Evolutionary conservation across 139 green algal species (phyloP).

Genomic region (Diplosphaera chodatii): DNA sequence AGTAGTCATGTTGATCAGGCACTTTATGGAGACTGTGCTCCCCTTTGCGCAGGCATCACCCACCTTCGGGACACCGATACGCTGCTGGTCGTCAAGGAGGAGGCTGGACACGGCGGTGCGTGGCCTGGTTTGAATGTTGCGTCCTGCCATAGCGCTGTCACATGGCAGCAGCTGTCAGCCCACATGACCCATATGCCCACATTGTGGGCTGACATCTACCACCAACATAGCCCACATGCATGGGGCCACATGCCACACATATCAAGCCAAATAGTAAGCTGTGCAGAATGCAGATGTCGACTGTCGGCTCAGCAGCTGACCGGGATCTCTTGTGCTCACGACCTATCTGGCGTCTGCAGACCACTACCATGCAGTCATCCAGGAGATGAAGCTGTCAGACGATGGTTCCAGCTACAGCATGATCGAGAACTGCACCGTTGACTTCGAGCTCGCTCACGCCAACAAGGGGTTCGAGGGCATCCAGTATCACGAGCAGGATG

Average conservation of each 20-base stretch:
- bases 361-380: conserved; percentile 5
- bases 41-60: conserved; percentile 19
- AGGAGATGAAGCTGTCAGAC: conserved; percentile 3
- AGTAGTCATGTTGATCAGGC: no score
- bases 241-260: no score
- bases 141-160: no score
- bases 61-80: conserved; percentile 28
- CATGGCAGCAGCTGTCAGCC: no score
- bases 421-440: conserved; percentile 14
- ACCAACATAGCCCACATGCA: no score
- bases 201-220: no score
- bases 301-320: not conserved
- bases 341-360: no score
- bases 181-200: no score
- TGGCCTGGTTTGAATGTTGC: not conserved
- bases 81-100: conserved; percentile 36
- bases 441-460: conserved; percentile 25
- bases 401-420: conserved; percentile 14
- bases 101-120: not conserved
- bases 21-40: no score
- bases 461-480: conserved; percentile 35
- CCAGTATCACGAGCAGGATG: conserved; percentile 4
- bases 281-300: no score
- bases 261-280: no score
- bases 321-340: not conserved